Evolutionary conservation across 345 rosid species (phyloP), one percentile per base, ranked within the genome.

Genomic region (Carallia pectinifolia): DNA sequence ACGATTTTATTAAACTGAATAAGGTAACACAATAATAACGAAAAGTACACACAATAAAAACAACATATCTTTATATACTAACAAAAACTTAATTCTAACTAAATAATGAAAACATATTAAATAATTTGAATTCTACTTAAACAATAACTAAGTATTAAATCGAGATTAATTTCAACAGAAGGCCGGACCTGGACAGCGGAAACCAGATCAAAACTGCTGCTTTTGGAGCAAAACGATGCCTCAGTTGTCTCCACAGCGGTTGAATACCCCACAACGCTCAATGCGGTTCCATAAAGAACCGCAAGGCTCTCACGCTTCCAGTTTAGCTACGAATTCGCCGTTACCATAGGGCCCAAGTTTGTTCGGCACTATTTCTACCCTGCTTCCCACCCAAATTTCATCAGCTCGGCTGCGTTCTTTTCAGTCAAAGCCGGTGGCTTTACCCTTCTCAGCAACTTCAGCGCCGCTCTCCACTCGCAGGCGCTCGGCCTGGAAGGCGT

Each of bases 381-480:
- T 0, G 54, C 60, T 7, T 6, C 53, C 19, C 70, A 72, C 69
- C 36, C 36, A 19, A 44, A 23, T 34, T 62, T 53, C 52, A 59
- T 55, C 37, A 12, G 63, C 27, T 40, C 67, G 5, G 33, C 13
- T 2, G 62, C 75, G 40, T 71, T 70, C 38, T 78, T 81, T 70
- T 61, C 77, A 15, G 80, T 78, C 59, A 66, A 33, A 19, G 69
- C 77, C 2, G 64, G 52, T 17, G 3, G 10, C 29, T 69, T 19
- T 61, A 69, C 75, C 40, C 76, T 81, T 12, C 69, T 81, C 23
- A 72, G 52, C 29, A 81, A 72, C 68, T 81, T 81, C 67, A 81
- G 75, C 8, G 76, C 73, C 2, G 9, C 18, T 10, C 67, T 59
- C 23, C 67, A 54, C 27, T 65, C 67, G 8, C 31, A 1, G 1